phyloP scores from a whole-genome alignment of 495 filamentous ascomycete species.

The Aspergillus ostianus region DNA sequence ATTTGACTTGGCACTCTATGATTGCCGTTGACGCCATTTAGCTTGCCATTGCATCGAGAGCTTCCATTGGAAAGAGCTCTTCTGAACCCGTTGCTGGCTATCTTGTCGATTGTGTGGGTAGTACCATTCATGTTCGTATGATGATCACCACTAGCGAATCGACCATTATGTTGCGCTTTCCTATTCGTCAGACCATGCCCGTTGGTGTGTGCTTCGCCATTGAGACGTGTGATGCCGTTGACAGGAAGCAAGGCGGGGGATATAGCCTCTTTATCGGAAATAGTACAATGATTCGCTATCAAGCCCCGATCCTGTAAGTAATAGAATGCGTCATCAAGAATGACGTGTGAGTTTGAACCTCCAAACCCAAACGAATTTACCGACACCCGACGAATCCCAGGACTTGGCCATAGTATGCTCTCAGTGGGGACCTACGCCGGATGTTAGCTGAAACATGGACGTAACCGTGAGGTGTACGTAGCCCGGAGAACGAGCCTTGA shows the following conservation, averaged over 20 bases:
- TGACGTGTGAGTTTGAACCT: constrained; percentile 32
- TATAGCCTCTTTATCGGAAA: neutral
- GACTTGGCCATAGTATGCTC: constrained; percentile 15
- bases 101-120: too few species aligned
- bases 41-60: too few species aligned
- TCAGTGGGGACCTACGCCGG: constrained; percentile 14
- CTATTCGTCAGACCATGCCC: neutral
- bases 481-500: constrained; percentile 14
- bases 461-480: neutral
- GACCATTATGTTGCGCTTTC: too few species aligned
- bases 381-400: constrained; percentile 27
- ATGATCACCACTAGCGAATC: too few species aligned
- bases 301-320: constrained; percentile 13
- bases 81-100: too few species aligned
- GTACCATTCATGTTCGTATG: too few species aligned
- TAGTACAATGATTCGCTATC: constrained; percentile 20
- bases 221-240: neutral
- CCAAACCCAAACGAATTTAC: constrained; percentile 38
- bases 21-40: too few species aligned
- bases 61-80: too few species aligned
- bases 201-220: neutral
- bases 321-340: constrained; percentile 32
- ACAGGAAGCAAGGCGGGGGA: neutral
- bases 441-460: neutral
- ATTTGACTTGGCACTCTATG: neutral